Evolutionary conservation across 192 early-diverging fungal species (phyloP), one percentile per base, ranked within the genome.

Genomic region (Entomortierella parvispora): DNA sequence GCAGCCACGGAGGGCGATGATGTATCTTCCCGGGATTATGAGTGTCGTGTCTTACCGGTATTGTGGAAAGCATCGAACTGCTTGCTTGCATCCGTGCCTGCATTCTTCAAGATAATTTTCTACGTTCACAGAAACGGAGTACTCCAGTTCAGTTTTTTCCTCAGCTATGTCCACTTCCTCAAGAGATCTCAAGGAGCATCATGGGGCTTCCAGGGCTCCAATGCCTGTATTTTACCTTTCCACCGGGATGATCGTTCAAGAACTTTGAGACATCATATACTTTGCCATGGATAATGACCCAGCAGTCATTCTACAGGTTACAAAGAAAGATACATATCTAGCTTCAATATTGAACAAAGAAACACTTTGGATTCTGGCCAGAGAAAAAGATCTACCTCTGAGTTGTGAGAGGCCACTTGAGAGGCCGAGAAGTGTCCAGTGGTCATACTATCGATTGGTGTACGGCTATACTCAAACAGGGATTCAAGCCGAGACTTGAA

Each of bases 1-100:
- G n/a, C n/a, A n/a, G n/a, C n/a, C n/a, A n/a, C n/a, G n/a, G n/a
- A n/a, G n/a, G n/a, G n/a, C n/a, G n/a, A n/a, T n/a, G n/a, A n/a
- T n/a, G n/a, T n/a, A n/a, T n/a, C n/a, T n/a, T 47, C 20, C 59
- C 47, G 18, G 22, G 20, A 46, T 20, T 31, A 51, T 17, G 8
- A 4, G 31, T 7, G 32, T 49, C 37, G 47, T 37, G 5, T 15
- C 29, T 60, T 50, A 68, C 71, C 66, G 44, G 64, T 66, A 53
- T 89, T 90, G 81, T 95, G 94, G 84, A 95, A 95, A 69, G 91
- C 84, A 67, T 93, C 89, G 72, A 94, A 95, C 78, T 94, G 91
- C 81, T 93, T 92, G n/a, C 90, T 82, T 31, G 94, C 94, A 80
- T 95, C 94, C 14, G 77, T 83, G 48, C 93, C 94, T 23, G 91